Conservation (phyloP, 805 yeast species). For the Yarrowia hollandica region DNA sequence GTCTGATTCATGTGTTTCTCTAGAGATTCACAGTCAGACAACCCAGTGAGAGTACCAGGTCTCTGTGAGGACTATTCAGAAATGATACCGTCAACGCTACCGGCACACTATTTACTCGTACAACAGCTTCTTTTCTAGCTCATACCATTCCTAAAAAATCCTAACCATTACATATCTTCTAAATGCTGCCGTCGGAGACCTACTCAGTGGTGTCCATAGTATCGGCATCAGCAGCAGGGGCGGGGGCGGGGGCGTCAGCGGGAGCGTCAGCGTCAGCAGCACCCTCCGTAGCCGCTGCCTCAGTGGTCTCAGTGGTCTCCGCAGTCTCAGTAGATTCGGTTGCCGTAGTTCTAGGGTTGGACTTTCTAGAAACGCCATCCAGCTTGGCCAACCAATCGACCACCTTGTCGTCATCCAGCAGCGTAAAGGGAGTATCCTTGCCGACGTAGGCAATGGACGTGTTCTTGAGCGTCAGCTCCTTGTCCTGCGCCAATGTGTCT, state of each 20-base stretch:
- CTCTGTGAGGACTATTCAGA: no score
- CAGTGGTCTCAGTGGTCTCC: background rate
- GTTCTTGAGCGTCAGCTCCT: slow-evolving; percentile 78
- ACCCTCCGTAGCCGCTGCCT: slow-evolving; percentile 26
- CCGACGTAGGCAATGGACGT: slow-evolving; percentile 95
- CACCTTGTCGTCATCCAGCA: slow-evolving; percentile 85
- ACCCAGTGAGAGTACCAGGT: no score
- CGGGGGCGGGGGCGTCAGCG: no score
- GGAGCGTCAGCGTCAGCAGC: slow-evolving; percentile 13
- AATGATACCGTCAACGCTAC: no score
- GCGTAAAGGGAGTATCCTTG: slow-evolving; percentile 65
- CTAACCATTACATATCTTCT: background rate
- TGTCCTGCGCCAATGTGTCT: slow-evolving; percentile 92
- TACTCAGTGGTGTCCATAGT: slow-evolving; percentile 29
- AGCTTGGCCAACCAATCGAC: slow-evolving; percentile 77
- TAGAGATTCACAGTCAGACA: no score
- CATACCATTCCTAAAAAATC: no score
- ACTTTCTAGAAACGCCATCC: slow-evolving; percentile 61
- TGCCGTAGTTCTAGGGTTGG: slow-evolving; percentile 39
- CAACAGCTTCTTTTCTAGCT: no score
- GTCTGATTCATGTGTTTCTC: no score
- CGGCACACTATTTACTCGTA: no score
- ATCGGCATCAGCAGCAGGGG: slow-evolving; percentile 3
- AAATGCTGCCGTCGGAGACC: no score
- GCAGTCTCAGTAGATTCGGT: slow-evolving; percentile 4